phyloP scores from a whole-genome alignment of 345 rosid genomes.

The Orychophragmus violaceus region DNA sequence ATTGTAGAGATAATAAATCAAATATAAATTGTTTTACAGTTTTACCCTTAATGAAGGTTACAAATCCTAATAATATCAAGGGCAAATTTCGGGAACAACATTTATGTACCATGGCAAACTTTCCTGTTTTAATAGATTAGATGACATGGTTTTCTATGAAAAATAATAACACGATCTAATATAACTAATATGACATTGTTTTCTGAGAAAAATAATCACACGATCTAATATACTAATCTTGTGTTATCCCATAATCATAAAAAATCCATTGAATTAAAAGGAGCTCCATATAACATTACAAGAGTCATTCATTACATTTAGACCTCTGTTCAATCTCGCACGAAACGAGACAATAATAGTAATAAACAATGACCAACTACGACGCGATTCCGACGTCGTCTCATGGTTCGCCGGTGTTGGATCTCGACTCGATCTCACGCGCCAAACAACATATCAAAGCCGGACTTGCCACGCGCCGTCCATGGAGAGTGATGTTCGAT shows the following conservation, averaged over 20 bases:
- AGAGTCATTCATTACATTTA: not conserved
- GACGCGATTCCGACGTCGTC: not conserved
- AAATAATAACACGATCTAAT: too few species aligned
- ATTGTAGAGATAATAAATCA: too few species aligned
- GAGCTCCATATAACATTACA: not conserved
- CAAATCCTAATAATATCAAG: too few species aligned
- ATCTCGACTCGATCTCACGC: not conserved
- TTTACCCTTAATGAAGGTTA: too few species aligned
- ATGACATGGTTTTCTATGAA: too few species aligned
- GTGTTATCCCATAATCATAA: not conserved
- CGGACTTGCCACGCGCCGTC: slow-evolving; percentile 44
- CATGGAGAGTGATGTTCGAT: slow-evolving; percentile 61
- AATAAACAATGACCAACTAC: not conserved
- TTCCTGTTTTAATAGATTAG: too few species aligned
- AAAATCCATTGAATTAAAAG: not conserved
- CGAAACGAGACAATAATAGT: not conserved
- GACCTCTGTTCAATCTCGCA: not conserved
- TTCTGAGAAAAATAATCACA: too few species aligned
- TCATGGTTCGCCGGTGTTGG: not conserved
- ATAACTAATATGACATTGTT: too few species aligned
- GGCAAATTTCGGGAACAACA: too few species aligned
- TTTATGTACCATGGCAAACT: too few species aligned
- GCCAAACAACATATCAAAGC: slow-evolving; percentile 37
- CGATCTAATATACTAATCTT: not conserved
- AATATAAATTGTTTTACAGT: too few species aligned